Conservation (phyloP, 1,139 yeast genomes). For the Tardiomyces blankii region DNA sequence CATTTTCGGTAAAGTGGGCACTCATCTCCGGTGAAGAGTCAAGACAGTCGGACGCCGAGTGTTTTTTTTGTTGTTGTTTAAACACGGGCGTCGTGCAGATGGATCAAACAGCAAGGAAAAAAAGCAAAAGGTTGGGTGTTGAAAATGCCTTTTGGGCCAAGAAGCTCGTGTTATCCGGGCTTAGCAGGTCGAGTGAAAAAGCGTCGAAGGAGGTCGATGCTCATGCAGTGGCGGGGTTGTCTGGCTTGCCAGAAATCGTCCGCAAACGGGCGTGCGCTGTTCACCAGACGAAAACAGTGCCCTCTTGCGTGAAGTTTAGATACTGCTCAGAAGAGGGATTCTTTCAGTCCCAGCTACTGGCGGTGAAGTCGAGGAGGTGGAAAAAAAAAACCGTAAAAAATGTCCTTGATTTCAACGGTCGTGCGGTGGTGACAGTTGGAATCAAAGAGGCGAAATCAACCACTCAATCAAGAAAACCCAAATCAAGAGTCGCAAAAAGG, state of each 20-base stretch:
- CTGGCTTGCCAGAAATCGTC: not conserved
- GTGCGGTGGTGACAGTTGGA: too few relatives aligned
- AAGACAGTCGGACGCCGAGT: slow-evolving; percentile 22
- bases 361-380: too few relatives aligned
- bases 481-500: too few relatives aligned
- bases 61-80: slow-evolving; percentile 6
- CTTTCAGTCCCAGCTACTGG: not conserved
- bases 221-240: slow-evolving; percentile 22
- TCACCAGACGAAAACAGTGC: not conserved
- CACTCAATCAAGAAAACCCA: too few relatives aligned
- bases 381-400: too few relatives aligned
- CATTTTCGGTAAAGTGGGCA: slow-evolving; percentile 1
- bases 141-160: slow-evolving; percentile 2
- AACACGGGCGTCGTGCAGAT: too few relatives aligned
- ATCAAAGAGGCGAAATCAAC: too few relatives aligned
- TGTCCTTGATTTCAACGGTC: too few relatives aligned
- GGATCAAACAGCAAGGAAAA: too few relatives aligned
- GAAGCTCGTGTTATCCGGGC: slow-evolving; percentile 28
- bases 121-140: slow-evolving; percentile 43
- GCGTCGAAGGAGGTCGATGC: slow-evolving; percentile 28
- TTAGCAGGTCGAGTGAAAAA: slow-evolving; percentile 30
- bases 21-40: not conserved
- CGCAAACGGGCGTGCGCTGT: slow-evolving; percentile 1
- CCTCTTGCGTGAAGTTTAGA: not conserved
- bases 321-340: not conserved